Percentiles rank a stretch among this genome's conserved stretches.
Evolutionary conservation across 495 filamentous ascomycete species (phyloP).

Genomic region (Lentithecium fluviatile): DNA sequence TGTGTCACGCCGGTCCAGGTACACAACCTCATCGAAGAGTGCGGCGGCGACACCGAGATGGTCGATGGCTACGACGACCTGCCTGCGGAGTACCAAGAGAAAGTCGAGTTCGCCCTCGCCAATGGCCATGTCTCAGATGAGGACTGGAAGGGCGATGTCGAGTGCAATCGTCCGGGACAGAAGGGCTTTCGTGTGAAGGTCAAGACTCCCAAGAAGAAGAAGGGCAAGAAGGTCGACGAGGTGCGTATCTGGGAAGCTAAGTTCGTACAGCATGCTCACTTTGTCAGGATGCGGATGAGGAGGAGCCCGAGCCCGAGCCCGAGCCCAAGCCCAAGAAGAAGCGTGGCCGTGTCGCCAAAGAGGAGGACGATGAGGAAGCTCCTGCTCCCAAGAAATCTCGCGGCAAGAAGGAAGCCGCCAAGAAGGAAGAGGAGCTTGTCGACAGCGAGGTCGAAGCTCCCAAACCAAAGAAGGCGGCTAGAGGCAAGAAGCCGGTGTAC

Average conservation of each 20-base stretch:
- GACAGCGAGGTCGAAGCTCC: conserved; percentile 7
- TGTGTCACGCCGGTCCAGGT: conserved; percentile 70
- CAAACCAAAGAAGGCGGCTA: conserved; percentile 27
- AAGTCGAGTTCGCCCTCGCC: conserved; percentile 60
- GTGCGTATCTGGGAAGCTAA: conserved; percentile 11
- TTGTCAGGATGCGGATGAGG: conserved; percentile 42
- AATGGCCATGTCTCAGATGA: conserved; percentile 72
- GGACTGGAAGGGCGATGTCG: conserved; percentile 73
- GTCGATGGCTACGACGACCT: conserved; percentile 74
- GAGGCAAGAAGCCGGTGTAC: conserved; percentile 37
- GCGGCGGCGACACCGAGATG: conserved; percentile 76
- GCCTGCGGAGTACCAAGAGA: conserved; percentile 58
- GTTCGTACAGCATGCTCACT: background rate
- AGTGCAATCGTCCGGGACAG: conserved; percentile 65
- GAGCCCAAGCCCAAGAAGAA: conserved; percentile 28
- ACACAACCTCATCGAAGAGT: conserved; percentile 51
- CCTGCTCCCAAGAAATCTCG: conserved; percentile 36
- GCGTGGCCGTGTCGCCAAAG: conserved; percentile 33
- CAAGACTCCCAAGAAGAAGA: conserved; percentile 48
- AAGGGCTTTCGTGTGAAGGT: conserved; percentile 56
- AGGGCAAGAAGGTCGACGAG: conserved; percentile 32
- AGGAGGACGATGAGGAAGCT: conserved; percentile 27
- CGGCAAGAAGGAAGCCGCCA: conserved; percentile 20
- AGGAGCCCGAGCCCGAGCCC: conserved; percentile 23
- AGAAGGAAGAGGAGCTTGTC: conserved; percentile 29